Base-by-base conservation (phyloP, 2,329 filamentous ascomycete species). In the Pseudomassariella vexata region DNA sequence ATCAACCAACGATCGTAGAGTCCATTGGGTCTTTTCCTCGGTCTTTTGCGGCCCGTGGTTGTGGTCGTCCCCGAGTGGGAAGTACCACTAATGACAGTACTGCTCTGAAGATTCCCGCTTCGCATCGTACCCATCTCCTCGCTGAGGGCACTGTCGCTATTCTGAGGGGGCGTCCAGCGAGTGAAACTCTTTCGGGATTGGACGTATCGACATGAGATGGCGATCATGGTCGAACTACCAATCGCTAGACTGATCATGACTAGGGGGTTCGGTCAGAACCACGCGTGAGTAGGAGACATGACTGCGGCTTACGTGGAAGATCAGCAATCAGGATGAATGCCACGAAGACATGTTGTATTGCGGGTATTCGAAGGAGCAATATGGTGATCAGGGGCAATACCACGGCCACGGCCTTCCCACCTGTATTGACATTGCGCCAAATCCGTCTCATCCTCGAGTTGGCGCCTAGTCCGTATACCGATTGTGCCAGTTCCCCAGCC, bases 1-100 rank as follows among this genome's bases (percentile, higher is more conserved):
- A 51, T 44, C 6, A 51, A 41, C 48, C 48, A 51, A 14, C 48
- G 39, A 19, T 51, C 48, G 18, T 49, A 50, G 3, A 51, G 36
- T 2, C 47, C 46, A 9, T 32, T 33, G 4, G 29, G 22, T 21
- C 28, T 30, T 19, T 17, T 17, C n/a, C n/a, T n/a, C n/a, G n/a
- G n/a, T n/a, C n/a, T n/a, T n/a, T n/a, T n/a, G n/a, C n/a, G n/a
- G n/a, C n/a, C n/a, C 5, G 28, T 18, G 15, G n/a, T 35, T 10
- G 26, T 30, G 11, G 9, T 12, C 5, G 16, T 29, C n/a, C 19
- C 27, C 19, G 12, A 23, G 9, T 30, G 20, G 9, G 8, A 28
- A 4, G 38, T 28, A 15, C 21, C 19, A n/a, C 23, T 22, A 9
- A 16, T 33, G 18, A 25, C 19, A 9, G 29, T 31, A 11, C 18